Evolutionary conservation across 1,284 basidiomycete species (phyloP).

Genomic region (Tilletia setariae): DNA sequence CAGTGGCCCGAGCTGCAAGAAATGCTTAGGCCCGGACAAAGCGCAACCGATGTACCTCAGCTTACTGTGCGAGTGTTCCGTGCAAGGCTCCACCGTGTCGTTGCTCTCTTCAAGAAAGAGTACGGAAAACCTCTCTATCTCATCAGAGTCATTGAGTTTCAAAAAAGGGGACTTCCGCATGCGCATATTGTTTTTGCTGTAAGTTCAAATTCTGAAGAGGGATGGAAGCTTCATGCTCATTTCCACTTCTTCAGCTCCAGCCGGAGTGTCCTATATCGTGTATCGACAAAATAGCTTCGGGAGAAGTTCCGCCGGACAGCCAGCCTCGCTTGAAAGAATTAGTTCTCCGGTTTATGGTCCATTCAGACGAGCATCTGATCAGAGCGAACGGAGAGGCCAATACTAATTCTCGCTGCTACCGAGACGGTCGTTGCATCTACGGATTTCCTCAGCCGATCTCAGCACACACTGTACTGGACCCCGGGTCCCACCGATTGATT

Average conservation of each 20-base stretch:
- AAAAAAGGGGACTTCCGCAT: neutral
- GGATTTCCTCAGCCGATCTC: neutral
- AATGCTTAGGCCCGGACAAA: neutral
- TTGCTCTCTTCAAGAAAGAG: neutral
- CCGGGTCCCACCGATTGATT: neutral
- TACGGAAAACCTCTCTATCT: neutral
- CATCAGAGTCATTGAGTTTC: constrained; percentile 2
- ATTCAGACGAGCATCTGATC: neutral
- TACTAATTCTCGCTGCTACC: neutral
- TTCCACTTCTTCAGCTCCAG: too few relatives aligned
- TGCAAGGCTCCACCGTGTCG: neutral
- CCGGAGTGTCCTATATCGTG: neutral
- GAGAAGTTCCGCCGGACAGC: neutral
- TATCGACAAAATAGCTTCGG: neutral
- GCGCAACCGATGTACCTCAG: too few relatives aligned
- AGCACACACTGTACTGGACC: neutral
- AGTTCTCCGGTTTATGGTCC: neutral
- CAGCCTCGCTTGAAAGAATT: neutral
- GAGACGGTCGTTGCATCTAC: neutral
- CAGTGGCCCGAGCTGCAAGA: neutral
- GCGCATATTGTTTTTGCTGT: constrained; percentile 2
- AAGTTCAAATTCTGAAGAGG: neutral
- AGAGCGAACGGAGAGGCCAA: neutral
- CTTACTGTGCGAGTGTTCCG: neutral
- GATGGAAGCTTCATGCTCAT: too few relatives aligned